Percentiles rank a stretch among this genome's conserved stretches.
Evolutionary conservation across 176 grass and related monocot species (phyloP).

Genomic region (Triticum monococcum): DNA sequence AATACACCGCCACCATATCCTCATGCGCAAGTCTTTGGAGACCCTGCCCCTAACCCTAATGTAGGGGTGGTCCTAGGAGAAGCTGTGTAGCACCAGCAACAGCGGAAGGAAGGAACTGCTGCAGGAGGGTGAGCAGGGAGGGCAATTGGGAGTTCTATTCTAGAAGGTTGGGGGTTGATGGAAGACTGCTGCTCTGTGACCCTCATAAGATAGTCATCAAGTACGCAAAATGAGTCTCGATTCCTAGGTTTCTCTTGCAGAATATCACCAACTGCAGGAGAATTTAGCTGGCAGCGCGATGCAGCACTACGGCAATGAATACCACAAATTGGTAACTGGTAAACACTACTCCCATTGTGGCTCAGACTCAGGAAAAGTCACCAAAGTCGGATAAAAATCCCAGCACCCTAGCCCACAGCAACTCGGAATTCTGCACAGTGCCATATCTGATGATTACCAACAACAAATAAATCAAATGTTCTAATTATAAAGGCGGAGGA

Average conservation of each 20-base stretch:
- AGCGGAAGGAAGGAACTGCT: background rate
- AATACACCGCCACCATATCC: background rate
- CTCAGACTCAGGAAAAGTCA: background rate
- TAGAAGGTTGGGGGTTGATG: too few relatives aligned
- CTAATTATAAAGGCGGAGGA: conserved; percentile 57
- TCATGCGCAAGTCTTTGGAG: background rate
- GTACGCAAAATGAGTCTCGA: background rate
- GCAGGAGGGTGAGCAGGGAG: background rate
- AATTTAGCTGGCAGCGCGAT: background rate
- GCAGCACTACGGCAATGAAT: too few relatives aligned
- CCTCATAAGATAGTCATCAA: background rate
- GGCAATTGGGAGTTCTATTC: background rate
- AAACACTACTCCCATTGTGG: too few relatives aligned
- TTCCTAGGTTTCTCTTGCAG: background rate
- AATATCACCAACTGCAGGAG: background rate
- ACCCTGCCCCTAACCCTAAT: background rate
- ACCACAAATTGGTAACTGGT: background rate
- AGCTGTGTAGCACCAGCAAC: background rate
- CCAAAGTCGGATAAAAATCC: conserved; percentile 23
- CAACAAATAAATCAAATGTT: conserved; percentile 65
- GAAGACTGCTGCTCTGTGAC: background rate
- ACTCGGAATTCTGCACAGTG: conserved; percentile 38
- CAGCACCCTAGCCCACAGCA: conserved; percentile 14
- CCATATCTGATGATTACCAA: conserved; percentile 40
- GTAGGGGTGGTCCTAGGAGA: background rate